These are phyloP conservation scores for Marvania coccoides DNA, from an alignment of 139 green algal genomes.

Conservation along the genomic window DNA sequence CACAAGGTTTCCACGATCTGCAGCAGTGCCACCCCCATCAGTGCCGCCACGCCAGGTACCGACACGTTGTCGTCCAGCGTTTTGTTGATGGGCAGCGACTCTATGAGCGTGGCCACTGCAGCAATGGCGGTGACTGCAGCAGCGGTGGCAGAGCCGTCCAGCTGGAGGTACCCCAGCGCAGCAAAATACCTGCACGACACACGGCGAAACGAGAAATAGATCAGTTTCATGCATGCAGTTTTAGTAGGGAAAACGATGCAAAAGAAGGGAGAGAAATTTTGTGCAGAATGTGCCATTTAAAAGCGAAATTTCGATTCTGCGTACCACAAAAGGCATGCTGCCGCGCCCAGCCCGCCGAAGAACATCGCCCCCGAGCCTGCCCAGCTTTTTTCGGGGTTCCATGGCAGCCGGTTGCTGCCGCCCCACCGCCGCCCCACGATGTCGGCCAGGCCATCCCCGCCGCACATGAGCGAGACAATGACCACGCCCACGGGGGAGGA, in stretches of 20 bases:
- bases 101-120: constrained; percentile 55
- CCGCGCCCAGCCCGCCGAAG: constrained; percentile 7
- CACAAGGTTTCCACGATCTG: constrained; percentile 15
- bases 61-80: constrained; percentile 89
- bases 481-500: constrained; percentile 40
- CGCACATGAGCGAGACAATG: constrained; percentile 76
- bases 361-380: constrained; percentile 85
- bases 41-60: constrained; percentile 59
- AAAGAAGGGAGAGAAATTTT: no score
- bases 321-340: background rate
- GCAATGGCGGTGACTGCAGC: constrained; percentile 38
- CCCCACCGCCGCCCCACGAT: constrained; percentile 78
- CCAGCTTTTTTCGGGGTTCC: constrained; percentile 80
- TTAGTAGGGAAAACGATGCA: no score
- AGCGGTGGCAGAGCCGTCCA: background rate
- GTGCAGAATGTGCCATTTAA: no score
- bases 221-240: no score
- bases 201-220: background rate
- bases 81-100: constrained; percentile 77
- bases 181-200: background rate
- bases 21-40: constrained; percentile 23
- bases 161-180: background rate
- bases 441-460: constrained; percentile 86
- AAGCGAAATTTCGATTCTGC: no score
- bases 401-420: constrained; percentile 57